A percentile compares a stretch with the other conserved stretches of the same genome.
Evolutionary conservation across 805 yeast genomes (phyloP).

Genomic region (Grigorovia yakushimaensis): DNA sequence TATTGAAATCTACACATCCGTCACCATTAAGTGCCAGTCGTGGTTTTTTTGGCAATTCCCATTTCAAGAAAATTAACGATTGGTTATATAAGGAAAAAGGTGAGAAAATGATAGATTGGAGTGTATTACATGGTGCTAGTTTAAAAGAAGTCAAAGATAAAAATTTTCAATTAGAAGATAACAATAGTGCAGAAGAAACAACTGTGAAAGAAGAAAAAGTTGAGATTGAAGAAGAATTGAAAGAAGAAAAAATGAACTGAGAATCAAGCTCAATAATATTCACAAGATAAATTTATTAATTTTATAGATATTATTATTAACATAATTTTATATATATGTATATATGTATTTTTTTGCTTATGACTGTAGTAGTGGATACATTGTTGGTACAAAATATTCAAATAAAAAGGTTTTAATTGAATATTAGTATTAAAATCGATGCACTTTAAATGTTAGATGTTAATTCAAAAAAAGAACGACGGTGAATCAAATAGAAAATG

Average conservation of each 20-base stretch:
- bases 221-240: background rate
- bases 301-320: background rate
- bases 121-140: constrained; percentile 26
- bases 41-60: constrained; percentile 62
- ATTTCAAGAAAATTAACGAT: constrained; percentile 64
- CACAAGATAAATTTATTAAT: too few relatives aligned
- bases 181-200: background rate
- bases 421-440: background rate
- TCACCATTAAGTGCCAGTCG: constrained; percentile 90
- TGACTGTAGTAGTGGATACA: background rate
- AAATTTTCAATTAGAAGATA: constrained; percentile 5
- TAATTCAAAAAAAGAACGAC: background rate
- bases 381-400: background rate
- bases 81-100: constrained; percentile 47
- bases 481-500: too few relatives aligned
- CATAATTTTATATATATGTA: background rate
- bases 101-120: constrained; percentile 58
- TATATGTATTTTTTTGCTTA: background rate
- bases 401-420: background rate
- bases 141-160: constrained; percentile 16
- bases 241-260: background rate
- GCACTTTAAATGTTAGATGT: background rate
- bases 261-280: too few relatives aligned
- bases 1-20: constrained; percentile 80
- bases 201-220: background rate